Percentiles rank a stretch among this genome's conserved stretches.
phyloP scores from a whole-genome alignment of 1,284 basidiomycete species.

The Apiotrichum laibachii region DNA sequence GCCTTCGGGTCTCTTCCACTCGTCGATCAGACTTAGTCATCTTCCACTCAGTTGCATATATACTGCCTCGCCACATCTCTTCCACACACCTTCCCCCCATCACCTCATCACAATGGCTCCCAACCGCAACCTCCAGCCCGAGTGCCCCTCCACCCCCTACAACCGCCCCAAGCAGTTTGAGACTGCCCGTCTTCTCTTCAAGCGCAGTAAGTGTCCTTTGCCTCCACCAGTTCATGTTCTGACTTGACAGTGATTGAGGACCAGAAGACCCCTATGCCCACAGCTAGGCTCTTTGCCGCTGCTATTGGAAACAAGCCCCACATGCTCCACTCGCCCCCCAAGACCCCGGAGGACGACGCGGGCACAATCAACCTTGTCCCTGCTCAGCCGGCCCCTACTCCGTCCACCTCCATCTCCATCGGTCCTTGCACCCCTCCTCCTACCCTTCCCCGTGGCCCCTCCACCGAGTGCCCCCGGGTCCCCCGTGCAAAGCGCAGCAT shows the following conservation, averaged over 20 bases:
- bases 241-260: neutral
- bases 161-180: conserved; percentile 3
- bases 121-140: neutral
- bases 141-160: neutral
- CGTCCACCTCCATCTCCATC: neutral
- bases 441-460: neutral
- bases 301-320: neutral
- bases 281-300: neutral
- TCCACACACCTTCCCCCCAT: neutral
- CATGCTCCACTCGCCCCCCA: neutral
- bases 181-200: conserved; percentile 4
- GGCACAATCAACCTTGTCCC: neutral
- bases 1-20: too few species aligned
- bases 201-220: neutral
- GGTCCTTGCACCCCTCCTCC: neutral
- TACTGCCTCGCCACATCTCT: neutral
- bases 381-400: neutral
- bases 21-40: too few species aligned
- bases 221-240: neutral
- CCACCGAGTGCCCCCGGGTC: neutral
- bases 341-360: neutral
- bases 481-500: neutral
- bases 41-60: neutral
- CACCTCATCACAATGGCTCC: neutral
- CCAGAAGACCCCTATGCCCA: neutral